These are phyloP conservation scores for Inonotus obliquus DNA, from an alignment of 1,284 basidiomycete species.

Conservation along the genomic window DNA sequence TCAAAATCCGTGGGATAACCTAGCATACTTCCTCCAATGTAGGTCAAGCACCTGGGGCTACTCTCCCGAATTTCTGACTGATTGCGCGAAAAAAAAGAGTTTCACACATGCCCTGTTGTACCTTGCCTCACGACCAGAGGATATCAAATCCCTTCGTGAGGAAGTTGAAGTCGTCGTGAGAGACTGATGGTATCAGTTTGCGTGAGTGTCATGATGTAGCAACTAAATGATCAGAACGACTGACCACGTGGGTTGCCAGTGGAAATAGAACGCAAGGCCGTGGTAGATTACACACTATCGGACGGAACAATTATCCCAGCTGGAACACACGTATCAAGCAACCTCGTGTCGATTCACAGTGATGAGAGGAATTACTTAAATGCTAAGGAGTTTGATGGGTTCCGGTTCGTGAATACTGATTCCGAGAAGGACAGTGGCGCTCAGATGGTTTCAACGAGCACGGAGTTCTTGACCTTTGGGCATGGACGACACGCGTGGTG, in stretches of 20 bases:
- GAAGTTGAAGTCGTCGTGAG: slow-evolving; percentile 36
- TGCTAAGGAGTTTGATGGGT: slow-evolving; percentile 29
- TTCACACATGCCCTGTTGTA: slow-evolving; percentile 35
- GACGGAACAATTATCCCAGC: slow-evolving; percentile 38
- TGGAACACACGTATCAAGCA: slow-evolving; percentile 29
- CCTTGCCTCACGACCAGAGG: slow-evolving; percentile 36
- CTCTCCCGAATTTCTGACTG: no score
- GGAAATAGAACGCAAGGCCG: slow-evolving; percentile 29
- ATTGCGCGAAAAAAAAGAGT: slow-evolving; percentile 21
- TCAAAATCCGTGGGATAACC: no score
- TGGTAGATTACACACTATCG: slow-evolving; percentile 36
- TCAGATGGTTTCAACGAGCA: slow-evolving; percentile 25
- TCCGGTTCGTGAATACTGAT: slow-evolving; percentile 27
- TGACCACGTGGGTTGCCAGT: no score
- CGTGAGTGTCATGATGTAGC: slow-evolving; percentile 27
- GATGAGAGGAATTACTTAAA: slow-evolving; percentile 27
- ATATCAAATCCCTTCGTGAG: slow-evolving; percentile 35
- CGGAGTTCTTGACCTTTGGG: no score
- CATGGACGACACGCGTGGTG: slow-evolving; percentile 29
- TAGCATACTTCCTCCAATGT: no score
- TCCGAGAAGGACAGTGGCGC: slow-evolving; percentile 13
- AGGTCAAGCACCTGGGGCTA: no score
- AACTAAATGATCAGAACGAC: no score
- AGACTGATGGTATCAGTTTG: slow-evolving; percentile 22
- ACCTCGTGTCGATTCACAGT: slow-evolving; percentile 24